Base-by-base conservation (phyloP, 192 early-diverging fungal species). In the Thoreauomyces humboldtii region DNA sequence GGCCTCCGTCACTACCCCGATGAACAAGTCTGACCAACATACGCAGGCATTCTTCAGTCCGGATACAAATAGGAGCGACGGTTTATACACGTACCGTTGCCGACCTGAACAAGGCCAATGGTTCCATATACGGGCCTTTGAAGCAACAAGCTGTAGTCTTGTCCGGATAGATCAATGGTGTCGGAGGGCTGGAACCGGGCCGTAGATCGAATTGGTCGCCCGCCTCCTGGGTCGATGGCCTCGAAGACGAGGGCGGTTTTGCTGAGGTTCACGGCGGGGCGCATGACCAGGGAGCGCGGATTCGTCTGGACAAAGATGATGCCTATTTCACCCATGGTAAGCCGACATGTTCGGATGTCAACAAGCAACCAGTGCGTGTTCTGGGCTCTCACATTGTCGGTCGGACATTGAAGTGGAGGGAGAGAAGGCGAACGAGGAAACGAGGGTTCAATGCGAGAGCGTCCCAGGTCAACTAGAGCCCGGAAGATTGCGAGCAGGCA, bases 1-100 rank as follows among this genome's bases (percentile, higher is more conserved):
- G 28, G 67, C 63, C 31, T 79, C 80, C 21, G 77, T 71, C 17
- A 79, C 71, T 17, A 79, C 44, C 0, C 72, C 76, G 19, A 81
- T 53, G 57, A 79, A 81, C 25, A 76, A 34, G 47, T 81, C 78
- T 73, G 54, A 0, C 22, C 19, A 27, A 7, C 25, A n/a, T n/a
- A n/a, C n/a, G n/a, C n/a, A n/a, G n/a, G n/a, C n/a, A n/a, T 3
- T 17, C 3, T 46, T 6, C 14, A 24, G 19, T 46, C 25, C 44
- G 44, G 19, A 22, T 12, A 17, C 19, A 17, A 17, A 46, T 17
- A 41, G 17, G 38, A 41, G 9, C 9, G 38, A 17, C 17, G 17
- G 17, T 41, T 17, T 9, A 9, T 41, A 9, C 25, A 41, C 54
- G 36, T 29, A 76, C 75, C 75, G 45, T 58, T 61, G 1, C 47